phyloP scores from a whole-genome alignment of 1,139 yeast genomes.

The Candida neerlandica region DNA sequence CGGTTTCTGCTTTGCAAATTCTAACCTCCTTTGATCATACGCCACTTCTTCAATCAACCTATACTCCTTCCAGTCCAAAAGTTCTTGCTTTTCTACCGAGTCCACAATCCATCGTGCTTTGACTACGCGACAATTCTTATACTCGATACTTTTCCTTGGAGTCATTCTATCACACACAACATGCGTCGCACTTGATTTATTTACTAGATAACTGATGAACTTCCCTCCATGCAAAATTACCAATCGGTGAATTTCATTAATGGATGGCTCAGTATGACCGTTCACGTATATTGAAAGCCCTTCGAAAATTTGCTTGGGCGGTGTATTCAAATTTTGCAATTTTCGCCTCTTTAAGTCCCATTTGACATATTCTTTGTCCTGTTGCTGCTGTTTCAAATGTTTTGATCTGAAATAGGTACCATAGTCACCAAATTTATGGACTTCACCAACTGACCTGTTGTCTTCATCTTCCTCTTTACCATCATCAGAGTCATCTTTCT shows the following conservation, averaged over 20 bases:
- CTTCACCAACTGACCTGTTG: slow-evolving; percentile 34
- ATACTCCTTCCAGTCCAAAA: slow-evolving; percentile 72
- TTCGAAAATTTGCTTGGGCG: slow-evolving; percentile 48
- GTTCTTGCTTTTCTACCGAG: slow-evolving; percentile 47
- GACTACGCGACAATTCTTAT: slow-evolving; percentile 71
- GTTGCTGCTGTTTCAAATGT: slow-evolving; percentile 63
- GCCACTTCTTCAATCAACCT: slow-evolving; percentile 53
- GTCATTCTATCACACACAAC: slow-evolving; percentile 80
- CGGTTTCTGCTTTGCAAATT: slow-evolving; percentile 16
- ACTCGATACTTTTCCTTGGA: slow-evolving; percentile 70
- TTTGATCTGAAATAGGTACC: slow-evolving; percentile 70
- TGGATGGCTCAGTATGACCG: slow-evolving; percentile 83
- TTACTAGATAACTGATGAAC: slow-evolving; percentile 66
- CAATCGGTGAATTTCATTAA: slow-evolving; percentile 67
- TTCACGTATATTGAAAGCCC: slow-evolving; percentile 75
- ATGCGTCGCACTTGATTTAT: slow-evolving; percentile 80
- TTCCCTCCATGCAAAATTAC: slow-evolving; percentile 81
- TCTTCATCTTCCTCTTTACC: slow-evolving; percentile 12
- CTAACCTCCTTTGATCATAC: slow-evolving; percentile 50
- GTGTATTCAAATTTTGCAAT: slow-evolving; percentile 22
- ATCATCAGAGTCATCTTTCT: slow-evolving; percentile 8
- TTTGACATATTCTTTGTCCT: slow-evolving; percentile 55
- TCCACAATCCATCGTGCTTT: slow-evolving; percentile 82
- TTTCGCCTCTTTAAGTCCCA: slow-evolving; percentile 50
- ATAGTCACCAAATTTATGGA: slow-evolving; percentile 68